A percentile compares a stretch with the other conserved stretches of the same genome.
phyloP scores from a whole-genome alignment of 768 basidiomycete genomes.

The Psilocybe azurescens region DNA sequence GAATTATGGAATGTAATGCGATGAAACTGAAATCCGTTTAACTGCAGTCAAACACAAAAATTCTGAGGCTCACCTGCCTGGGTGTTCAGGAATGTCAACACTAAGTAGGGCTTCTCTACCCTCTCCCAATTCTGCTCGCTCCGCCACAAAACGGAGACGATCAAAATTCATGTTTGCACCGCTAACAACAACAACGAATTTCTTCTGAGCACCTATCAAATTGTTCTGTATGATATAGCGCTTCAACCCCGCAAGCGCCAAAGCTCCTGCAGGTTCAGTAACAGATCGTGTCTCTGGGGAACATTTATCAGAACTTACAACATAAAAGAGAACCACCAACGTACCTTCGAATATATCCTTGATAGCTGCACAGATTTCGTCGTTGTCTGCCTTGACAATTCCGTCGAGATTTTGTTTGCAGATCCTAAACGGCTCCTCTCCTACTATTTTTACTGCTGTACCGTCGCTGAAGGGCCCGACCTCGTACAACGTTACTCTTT shows the following conservation, averaged over 20 bases:
- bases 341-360: slow-evolving; percentile 98
- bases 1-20: slow-evolving; percentile 82
- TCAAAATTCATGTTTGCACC: slow-evolving; percentile 99
- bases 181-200: slow-evolving; percentile 90
- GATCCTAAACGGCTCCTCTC: slow-evolving; percentile 92
- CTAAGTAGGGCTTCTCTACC: slow-evolving; percentile 92
- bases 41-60: neutral
- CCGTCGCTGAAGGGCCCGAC: slow-evolving; percentile 98
- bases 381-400: slow-evolving; percentile 86
- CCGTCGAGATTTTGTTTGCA: slow-evolving; percentile 86
- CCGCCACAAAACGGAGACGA: slow-evolving; percentile 95
- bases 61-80: slow-evolving; percentile 73
- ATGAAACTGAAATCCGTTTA: slow-evolving; percentile 67
- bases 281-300: slow-evolving; percentile 88
- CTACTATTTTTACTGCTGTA: slow-evolving; percentile 95
- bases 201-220: slow-evolving; percentile 82
- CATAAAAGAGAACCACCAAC: slow-evolving; percentile 15
- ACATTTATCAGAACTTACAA: neutral
- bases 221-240: slow-evolving; percentile 82
- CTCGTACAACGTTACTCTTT: slow-evolving; percentile 83
- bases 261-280: slow-evolving; percentile 95
- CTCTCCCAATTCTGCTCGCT: slow-evolving; percentile 97
- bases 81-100: slow-evolving; percentile 92
- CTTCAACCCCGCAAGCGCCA: slow-evolving; percentile 92
- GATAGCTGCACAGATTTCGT: slow-evolving; percentile 97